phyloP scores from a whole-genome alignment of 2,329 filamentous ascomycete genomes.

The Tolypocladium tropicale region DNA sequence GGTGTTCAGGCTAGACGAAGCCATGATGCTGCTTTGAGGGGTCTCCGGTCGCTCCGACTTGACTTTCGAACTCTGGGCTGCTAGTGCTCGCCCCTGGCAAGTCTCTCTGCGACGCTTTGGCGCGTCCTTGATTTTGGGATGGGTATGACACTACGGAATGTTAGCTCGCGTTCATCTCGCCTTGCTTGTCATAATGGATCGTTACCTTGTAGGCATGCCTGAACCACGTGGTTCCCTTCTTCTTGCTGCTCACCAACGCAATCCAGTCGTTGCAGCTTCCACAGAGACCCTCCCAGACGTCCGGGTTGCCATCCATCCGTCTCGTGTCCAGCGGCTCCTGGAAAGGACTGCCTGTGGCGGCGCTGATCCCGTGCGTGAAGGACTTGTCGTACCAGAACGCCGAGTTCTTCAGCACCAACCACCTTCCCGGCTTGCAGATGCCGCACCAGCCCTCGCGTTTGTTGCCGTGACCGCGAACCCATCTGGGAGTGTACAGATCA shows the following conservation, averaged over 20 bases:
- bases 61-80: constrained; percentile 32
- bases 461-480: constrained; percentile 78
- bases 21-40: constrained; percentile 12
- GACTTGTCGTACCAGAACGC: constrained; percentile 92
- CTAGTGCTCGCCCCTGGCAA: constrained; percentile 26
- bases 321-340: constrained; percentile 66
- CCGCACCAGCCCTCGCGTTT: constrained; percentile 87
- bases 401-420: constrained; percentile 83
- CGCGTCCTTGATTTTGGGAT: constrained; percentile 61
- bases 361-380: constrained; percentile 79
- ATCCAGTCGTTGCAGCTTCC: constrained; percentile 75
- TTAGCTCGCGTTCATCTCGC: neutral
- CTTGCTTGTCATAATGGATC: neutral
- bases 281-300: constrained; percentile 73
- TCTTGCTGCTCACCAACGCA: constrained; percentile 72
- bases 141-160: constrained; percentile 53
- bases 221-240: constrained; percentile 90
- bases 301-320: constrained; percentile 69
- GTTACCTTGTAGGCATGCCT: constrained; percentile 77
- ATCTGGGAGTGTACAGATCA: constrained; percentile 73
- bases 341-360: constrained; percentile 68
- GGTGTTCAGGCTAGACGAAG: constrained; percentile 8
- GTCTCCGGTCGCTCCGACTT: constrained; percentile 31
- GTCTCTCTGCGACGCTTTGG: constrained; percentile 58
- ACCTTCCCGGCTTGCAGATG: constrained; percentile 75